phyloP scores from a whole-genome alignment of 2,329 filamentous ascomycete genomes.

The Stagonosporopsis chrysanthemi region DNA sequence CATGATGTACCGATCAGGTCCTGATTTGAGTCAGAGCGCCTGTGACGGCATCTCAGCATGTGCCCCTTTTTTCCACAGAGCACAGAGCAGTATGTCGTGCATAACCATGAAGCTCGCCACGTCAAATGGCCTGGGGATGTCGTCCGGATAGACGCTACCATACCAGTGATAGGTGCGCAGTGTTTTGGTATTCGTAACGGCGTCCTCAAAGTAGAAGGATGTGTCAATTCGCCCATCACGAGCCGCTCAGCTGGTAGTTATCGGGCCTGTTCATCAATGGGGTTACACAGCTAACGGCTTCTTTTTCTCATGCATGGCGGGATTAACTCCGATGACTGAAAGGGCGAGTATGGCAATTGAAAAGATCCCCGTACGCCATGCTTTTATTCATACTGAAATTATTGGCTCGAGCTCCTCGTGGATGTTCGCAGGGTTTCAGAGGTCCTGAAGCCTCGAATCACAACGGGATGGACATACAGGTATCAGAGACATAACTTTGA shows the following conservation, averaged over 20 bases:
- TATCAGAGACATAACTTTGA: not conserved
- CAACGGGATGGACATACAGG: not conserved
- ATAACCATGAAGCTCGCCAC: constrained; percentile 2
- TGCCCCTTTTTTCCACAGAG: not conserved
- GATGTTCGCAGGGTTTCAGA: not conserved
- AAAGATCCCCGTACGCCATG: not conserved
- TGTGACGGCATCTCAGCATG: constrained; percentile 7
- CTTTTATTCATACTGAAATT: not conserved
- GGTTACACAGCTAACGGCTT: constrained; percentile 16
- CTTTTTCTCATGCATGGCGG: constrained; percentile 4
- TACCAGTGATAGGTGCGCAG: not conserved
- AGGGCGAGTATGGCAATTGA: constrained; percentile 1
- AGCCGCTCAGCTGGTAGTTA: constrained; percentile 7
- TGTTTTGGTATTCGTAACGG: not conserved
- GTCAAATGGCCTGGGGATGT: constrained; percentile 5
- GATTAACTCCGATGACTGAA: constrained; percentile 1
- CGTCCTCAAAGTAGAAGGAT: constrained; percentile 3
- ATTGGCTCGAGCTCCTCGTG: constrained; percentile 15
- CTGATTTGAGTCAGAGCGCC: not conserved
- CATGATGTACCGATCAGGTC: not conserved
- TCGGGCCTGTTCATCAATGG: constrained; percentile 8
- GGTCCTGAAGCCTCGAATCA: not conserved
- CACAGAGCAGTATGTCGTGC: constrained; percentile 15
- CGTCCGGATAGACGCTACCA: not conserved
- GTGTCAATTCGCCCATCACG: constrained; percentile 7